A percentile compares a stretch with the other conserved stretches of the same genome.
phyloP scores from a whole-genome alignment of 768 basidiomycete genomes.

The Boletellus ananiceps region DNA sequence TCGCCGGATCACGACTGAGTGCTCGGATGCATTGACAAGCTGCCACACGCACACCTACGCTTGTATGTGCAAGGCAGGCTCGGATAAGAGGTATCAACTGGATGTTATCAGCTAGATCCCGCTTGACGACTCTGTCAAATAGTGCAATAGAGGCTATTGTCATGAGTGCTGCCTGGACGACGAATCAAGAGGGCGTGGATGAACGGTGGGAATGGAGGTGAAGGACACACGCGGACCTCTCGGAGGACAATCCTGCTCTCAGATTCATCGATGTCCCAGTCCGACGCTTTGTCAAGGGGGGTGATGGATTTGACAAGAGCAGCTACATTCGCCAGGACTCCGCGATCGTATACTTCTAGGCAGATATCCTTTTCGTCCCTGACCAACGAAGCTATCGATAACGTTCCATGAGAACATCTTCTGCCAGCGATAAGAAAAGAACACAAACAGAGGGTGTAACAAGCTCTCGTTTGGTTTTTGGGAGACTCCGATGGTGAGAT shows the following conservation, averaged over 20 bases:
- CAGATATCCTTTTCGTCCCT: constrained; percentile 66
- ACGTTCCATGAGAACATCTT: not conserved
- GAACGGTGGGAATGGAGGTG: not conserved
- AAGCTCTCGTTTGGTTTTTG: constrained; percentile 56
- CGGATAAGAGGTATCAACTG: constrained; percentile 53
- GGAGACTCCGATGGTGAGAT: constrained; percentile 38
- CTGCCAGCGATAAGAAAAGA: not conserved
- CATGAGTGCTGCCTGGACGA: constrained; percentile 61
- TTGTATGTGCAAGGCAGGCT: constrained; percentile 51
- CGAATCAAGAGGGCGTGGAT: not conserved
- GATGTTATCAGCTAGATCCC: constrained; percentile 57
- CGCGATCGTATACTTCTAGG: constrained; percentile 64
- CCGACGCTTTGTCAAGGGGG: constrained; percentile 39
- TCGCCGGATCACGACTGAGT: constrained; percentile 71
- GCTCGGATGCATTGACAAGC: constrained; percentile 84
- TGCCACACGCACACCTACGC: constrained; percentile 76
- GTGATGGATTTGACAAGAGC: constrained; percentile 51
- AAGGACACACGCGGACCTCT: constrained; percentile 43
- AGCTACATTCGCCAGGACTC: constrained; percentile 54
- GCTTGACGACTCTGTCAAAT: constrained; percentile 67
- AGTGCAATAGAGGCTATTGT: constrained; percentile 69
- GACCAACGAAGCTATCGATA: constrained; percentile 54
- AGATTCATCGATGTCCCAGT: constrained; percentile 70
- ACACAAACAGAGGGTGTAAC: constrained; percentile 68
- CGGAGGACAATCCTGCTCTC: constrained; percentile 52